phyloP scores from a whole-genome alignment of 176 grass and related monocot genomes.

The Oryza glumipatula region DNA sequence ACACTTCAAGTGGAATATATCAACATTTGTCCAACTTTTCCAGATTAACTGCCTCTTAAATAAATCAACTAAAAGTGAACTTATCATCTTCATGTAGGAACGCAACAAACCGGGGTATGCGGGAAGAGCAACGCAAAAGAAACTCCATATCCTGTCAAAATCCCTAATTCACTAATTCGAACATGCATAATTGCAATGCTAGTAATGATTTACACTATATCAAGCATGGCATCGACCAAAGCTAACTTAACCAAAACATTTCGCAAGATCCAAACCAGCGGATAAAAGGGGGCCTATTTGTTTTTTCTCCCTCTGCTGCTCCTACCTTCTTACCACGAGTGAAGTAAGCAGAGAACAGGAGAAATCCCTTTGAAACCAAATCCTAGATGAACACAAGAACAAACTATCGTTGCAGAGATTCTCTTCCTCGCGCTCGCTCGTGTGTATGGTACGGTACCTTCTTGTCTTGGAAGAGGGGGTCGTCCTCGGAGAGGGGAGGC shows the following conservation, averaged over 20 bases:
- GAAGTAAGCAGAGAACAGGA: not conserved
- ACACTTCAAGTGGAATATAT: not conserved
- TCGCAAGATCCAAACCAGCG: not conserved
- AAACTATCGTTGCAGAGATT: not conserved
- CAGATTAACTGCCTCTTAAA: not conserved
- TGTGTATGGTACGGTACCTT: constrained; percentile 44
- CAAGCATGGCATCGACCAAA: not conserved
- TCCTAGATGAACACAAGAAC: not conserved
- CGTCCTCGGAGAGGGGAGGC: constrained; percentile 50
- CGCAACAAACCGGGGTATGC: not conserved
- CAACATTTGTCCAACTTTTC: not conserved
- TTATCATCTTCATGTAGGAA: not conserved
- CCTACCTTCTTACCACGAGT: not conserved
- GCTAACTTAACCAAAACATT: not conserved
- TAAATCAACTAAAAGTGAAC: not conserved
- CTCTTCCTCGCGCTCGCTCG: constrained; percentile 4
- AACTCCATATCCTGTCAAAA: not conserved
- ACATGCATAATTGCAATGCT: not conserved
- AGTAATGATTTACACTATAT: not conserved
- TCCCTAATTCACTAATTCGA: not conserved
- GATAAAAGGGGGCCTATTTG: not conserved
- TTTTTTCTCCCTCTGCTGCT: too few relatives aligned
- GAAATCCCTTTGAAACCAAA: not conserved
- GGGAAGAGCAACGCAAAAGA: not conserved
- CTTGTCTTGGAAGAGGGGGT: constrained; percentile 63